Conservation (phyloP, 208 protist species). For the Sergeia podlipaevii region DNA sequence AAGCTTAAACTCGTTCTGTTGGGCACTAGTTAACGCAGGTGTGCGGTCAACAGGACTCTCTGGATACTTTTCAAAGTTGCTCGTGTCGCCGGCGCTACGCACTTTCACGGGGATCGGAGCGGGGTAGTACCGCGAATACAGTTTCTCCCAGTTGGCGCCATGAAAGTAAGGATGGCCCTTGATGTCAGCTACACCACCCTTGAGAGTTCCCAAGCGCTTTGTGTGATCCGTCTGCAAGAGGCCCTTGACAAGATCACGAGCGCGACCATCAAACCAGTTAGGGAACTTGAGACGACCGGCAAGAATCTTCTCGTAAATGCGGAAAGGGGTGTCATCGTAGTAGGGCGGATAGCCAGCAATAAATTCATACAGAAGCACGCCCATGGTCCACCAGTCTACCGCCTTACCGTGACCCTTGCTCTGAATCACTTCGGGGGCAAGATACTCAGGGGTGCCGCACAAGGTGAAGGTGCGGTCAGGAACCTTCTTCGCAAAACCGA, state of each 20-base stretch:
- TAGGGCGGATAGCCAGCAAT: slow-evolving; percentile 92
- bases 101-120: slow-evolving; percentile 81
- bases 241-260: slow-evolving; percentile 77
- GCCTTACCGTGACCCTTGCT: slow-evolving; percentile 93
- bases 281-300: slow-evolving; percentile 76
- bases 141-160: slow-evolving; percentile 92
- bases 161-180: slow-evolving; percentile 95
- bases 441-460: slow-evolving; percentile 88
- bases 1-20: slow-evolving; percentile 81
- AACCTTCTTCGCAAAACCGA: slow-evolving; percentile 86
- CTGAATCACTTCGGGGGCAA: slow-evolving; percentile 93
- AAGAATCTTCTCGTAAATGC: slow-evolving; percentile 91
- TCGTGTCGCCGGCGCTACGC: slow-evolving; percentile 75
- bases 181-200: slow-evolving; percentile 89
- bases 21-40: slow-evolving; percentile 50
- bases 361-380: slow-evolving; percentile 95
- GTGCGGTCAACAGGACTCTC: slow-evolving; percentile 70
- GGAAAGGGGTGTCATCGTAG: slow-evolving; percentile 88
- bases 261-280: slow-evolving; percentile 77
- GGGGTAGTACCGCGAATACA: slow-evolving; percentile 74
- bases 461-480: slow-evolving; percentile 80
- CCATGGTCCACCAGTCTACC: slow-evolving; percentile 97
- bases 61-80: slow-evolving; percentile 88
- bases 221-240: slow-evolving; percentile 87
- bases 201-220: slow-evolving; percentile 86